A percentile compares a stretch with the other conserved stretches of the same genome.
These are phyloP conservation scores for Nakazawaea wickerhamii DNA, from an alignment of 805 yeast species.

Conservation along the genomic window DNA sequence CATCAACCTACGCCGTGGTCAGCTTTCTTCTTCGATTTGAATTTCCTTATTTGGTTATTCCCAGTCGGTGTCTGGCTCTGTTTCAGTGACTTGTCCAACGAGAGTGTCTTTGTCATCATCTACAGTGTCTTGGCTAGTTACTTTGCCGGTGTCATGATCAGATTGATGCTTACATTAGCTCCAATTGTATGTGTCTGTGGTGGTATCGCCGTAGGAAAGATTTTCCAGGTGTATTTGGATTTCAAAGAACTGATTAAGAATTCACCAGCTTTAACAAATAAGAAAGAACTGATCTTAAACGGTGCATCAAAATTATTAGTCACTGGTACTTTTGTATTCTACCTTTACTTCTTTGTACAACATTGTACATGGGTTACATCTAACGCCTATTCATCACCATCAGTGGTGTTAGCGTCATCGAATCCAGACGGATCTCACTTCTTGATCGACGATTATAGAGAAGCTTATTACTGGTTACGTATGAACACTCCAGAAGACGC, in stretches of 20 bases:
- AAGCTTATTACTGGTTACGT: conserved; percentile 97
- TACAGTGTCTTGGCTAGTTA: conserved; percentile 92
- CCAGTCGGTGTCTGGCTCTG: conserved; percentile 94
- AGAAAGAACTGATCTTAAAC: conserved; percentile 23
- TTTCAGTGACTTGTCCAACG: conserved; percentile 85
- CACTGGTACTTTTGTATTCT: conserved; percentile 60
- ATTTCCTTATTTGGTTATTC: conserved; percentile 93
- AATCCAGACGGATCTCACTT: conserved; percentile 80
- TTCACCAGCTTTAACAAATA: conserved; percentile 13
- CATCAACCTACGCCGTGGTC: conserved; percentile 99
- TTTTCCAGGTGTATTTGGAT: conserved; percentile 78
- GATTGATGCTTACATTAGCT: conserved; percentile 93
- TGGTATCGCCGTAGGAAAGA: conserved; percentile 80
- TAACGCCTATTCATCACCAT: conserved; percentile 94
- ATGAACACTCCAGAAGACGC: conserved; percentile 97
- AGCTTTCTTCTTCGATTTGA: conserved; percentile 90
- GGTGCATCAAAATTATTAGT: conserved; percentile 58
- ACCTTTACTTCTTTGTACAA: conserved; percentile 74
- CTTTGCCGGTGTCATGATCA: conserved; percentile 98
- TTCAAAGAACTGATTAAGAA: conserved; percentile 29
- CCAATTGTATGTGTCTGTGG: conserved; percentile 94
- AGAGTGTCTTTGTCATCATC: conserved; percentile 87
- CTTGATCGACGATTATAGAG: conserved; percentile 94
- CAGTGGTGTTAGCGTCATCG: conserved; percentile 85
- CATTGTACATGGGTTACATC: conserved; percentile 98